A percentile compares a stretch with the other conserved stretches of the same genome.
phyloP scores from a whole-genome alignment of 805 yeast genomes.

The Candida incommunis region DNA sequence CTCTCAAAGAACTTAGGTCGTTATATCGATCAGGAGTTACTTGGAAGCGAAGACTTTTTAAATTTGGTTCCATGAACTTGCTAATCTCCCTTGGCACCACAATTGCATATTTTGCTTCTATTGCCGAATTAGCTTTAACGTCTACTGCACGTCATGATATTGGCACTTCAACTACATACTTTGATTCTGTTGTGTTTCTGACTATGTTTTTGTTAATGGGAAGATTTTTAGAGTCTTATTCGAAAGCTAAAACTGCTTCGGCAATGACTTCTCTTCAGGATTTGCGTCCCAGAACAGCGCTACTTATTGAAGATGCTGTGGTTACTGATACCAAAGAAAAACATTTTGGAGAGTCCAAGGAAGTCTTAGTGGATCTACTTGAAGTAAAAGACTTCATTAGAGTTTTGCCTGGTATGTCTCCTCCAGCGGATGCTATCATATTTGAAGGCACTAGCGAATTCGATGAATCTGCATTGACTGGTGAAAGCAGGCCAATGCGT shows the following conservation, averaged over 20 bases:
- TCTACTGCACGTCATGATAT: slow-evolving; percentile 10
- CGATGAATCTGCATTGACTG: slow-evolving; percentile 85
- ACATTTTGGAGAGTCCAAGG: slow-evolving; percentile 7
- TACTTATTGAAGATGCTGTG: slow-evolving; percentile 23
- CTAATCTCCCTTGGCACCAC: slow-evolving; percentile 62
- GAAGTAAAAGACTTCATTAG: slow-evolving; percentile 79
- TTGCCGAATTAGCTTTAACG: slow-evolving; percentile 25
- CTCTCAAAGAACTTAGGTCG: slow-evolving; percentile 41
- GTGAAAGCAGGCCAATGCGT: slow-evolving; percentile 54
- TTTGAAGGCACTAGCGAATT: slow-evolving; percentile 62
- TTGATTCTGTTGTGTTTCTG: slow-evolving; percentile 67
- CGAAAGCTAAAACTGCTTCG: slow-evolving; percentile 54
- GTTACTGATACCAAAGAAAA: slow-evolving; percentile 5
- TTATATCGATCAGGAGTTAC: slow-evolving; percentile 44
- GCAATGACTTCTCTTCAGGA: slow-evolving; percentile 41
- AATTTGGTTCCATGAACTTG: slow-evolving; percentile 68
- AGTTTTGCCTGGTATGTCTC: slow-evolving; percentile 24
- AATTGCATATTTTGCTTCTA: slow-evolving; percentile 56
- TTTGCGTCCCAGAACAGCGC: slow-evolving; percentile 37
- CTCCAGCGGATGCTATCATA: slow-evolving; percentile 69
- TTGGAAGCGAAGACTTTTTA: slow-evolving; percentile 41
- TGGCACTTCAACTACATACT: slow-evolving; percentile 51
- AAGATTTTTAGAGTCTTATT: slow-evolving; percentile 47
- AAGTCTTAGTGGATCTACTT: slow-evolving; percentile 26
- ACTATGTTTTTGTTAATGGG: slow-evolving; percentile 63